Conservation (phyloP, 2,329 filamentous ascomycete genomes). For the Diaporthe citriasiana region DNA sequence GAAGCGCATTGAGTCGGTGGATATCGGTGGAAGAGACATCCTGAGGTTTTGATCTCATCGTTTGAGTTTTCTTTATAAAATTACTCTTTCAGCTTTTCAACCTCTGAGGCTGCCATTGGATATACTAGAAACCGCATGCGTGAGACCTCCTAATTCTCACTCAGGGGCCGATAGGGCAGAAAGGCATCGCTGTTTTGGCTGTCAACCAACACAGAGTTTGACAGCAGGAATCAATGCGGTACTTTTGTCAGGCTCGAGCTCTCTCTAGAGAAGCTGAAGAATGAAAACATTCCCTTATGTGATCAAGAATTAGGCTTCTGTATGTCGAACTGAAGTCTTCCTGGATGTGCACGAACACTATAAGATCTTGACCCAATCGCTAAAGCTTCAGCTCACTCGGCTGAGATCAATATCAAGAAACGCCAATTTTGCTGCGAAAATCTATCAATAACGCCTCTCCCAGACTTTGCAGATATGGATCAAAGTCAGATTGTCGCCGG, state of each 20-base stretch:
- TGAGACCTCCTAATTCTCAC: neutral
- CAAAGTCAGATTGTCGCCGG: neutral
- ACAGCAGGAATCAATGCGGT: neutral
- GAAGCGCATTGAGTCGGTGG: neutral
- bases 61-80: too few relatives aligned
- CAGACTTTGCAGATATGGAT: neutral
- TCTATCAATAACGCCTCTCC: too few relatives aligned
- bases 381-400: neutral
- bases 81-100: neutral
- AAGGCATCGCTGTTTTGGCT: neutral
- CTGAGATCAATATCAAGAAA: neutral
- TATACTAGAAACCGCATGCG: neutral
- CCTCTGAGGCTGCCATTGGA: too few relatives aligned
- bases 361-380: neutral
- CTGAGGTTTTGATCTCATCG: neutral
- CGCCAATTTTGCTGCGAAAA: neutral
- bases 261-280: neutral
- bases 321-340: neutral
- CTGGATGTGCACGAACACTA: neutral
- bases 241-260: neutral
- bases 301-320: neutral
- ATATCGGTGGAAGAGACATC: neutral
- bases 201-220: neutral
- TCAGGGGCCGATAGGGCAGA: neutral
- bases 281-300: too few relatives aligned